Percentiles rank a stretch among this genome's conserved stretches.
phyloP scores from a whole-genome alignment of 768 basidiomycete genomes.

The Hypholoma fasciculare region DNA sequence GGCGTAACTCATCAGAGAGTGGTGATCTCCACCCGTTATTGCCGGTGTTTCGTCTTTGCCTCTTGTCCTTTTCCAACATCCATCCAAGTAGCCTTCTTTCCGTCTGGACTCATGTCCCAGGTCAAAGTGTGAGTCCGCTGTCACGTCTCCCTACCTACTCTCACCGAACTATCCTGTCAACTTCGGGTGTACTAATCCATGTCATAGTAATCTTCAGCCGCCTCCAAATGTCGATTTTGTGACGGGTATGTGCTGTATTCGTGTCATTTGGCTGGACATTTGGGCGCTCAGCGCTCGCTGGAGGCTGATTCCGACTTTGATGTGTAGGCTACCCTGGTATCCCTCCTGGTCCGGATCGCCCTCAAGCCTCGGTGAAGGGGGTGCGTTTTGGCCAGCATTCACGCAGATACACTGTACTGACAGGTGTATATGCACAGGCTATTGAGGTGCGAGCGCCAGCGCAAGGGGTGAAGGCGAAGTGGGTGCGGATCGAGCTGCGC shows the following conservation, averaged over 20 bases:
- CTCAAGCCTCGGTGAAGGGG: conserved; percentile 83
- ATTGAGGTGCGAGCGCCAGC: conserved; percentile 81
- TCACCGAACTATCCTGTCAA: conserved; percentile 1
- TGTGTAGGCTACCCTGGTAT: conserved; percentile 79
- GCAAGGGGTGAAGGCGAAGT: conserved; percentile 84
- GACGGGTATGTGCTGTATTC: conserved; percentile 50
- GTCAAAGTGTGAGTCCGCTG: conserved; percentile 32
- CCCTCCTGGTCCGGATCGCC: conserved; percentile 73
- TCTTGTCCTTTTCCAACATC: conserved; percentile 22
- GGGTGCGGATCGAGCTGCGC: conserved; percentile 88
- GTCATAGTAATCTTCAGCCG: conserved; percentile 70
- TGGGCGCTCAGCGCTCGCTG: conserved; percentile 7
- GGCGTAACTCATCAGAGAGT: conserved; percentile 11
- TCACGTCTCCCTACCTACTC: background rate
- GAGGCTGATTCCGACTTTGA: background rate
- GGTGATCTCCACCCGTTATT: conserved; percentile 6
- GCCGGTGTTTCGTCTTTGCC: conserved; percentile 5
- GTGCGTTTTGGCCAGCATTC: conserved; percentile 42
- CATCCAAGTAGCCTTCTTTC: conserved; percentile 12
- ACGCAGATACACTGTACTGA: background rate
- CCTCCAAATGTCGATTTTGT: conserved; percentile 91
- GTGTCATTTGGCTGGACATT: conserved; percentile 1
- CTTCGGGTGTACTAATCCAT: background rate
- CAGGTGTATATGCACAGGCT: conserved; percentile 44
- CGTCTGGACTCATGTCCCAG: conserved; percentile 28